Base-by-base conservation (phyloP, 2,329 filamentous ascomycete genomes). In the Neofusicoccum umdonicola region DNA sequence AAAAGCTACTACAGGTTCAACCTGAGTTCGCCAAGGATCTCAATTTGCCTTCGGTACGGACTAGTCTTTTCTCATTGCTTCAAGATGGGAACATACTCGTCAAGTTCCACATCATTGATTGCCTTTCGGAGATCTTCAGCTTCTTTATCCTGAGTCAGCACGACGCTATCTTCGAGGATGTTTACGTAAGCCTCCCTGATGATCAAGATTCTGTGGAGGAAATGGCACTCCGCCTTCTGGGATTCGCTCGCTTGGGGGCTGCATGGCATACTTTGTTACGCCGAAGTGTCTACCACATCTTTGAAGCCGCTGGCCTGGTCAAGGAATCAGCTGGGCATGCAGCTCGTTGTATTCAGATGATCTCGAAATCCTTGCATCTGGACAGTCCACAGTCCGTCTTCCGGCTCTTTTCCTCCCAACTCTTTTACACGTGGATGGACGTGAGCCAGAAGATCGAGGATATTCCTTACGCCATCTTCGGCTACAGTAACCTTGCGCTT, bases 351-450 rank as follows among this genome's bases (percentile, higher is more conserved):
- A 82, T 97, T 48, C 74, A 77, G 4, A 81, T 84, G 12, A 87
- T 97, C 37, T 87, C 93, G 3, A 78, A 75, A 12, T 82, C 84
- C 0, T 83, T 97, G 39, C 78, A 83, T 0, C 83, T 98, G 22
- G 77, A 83, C 27, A 86, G 87, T 50, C 83, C 92, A 0, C 86
- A 84, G 69, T 85, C 89, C 39, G 80, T 99, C 0, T 97, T 99
- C 72, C 81, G 82, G 5, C 81, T 98, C 0, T 99, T 98, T 73
- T 88, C 92, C 6, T 88, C 93, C 2, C 95, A 99, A 72, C 83
- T 99, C 6, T 81, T 98, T 3, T 97, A 92, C 73, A 97, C 93
- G 0, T 99, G 93, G 94, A 85, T 96, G 3, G 87, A 92, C 67
- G 79, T 62, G 3, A 37, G 48, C 9, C 61, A 79, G 0, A 78